phyloP scores from a whole-genome alignment of 108 stramenopile genomes.

The Discostella stelligeroides region DNA sequence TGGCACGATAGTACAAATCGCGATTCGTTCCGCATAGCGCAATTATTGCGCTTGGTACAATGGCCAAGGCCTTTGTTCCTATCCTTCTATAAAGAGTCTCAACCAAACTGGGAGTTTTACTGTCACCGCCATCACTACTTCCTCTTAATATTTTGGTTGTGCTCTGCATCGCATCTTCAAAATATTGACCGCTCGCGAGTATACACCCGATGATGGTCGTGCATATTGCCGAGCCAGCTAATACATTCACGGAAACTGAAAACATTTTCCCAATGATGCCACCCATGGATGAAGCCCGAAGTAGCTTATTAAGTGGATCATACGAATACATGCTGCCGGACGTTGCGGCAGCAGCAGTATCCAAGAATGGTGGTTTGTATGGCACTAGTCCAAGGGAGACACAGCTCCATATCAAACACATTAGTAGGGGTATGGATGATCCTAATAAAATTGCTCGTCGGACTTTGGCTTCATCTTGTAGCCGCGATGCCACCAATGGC shows the following conservation, averaged over 20 bases:
- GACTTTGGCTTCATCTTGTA: conserved; percentile 28
- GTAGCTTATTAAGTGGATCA: conserved; percentile 22
- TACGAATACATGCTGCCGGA: conserved; percentile 1
- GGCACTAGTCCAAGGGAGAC: conserved; percentile 35
- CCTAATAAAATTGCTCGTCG: conserved; percentile 27
- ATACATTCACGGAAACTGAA: conserved; percentile 23
- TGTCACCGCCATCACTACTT: not conserved
- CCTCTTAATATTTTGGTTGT: not conserved
- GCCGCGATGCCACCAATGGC: conserved; percentile 25
- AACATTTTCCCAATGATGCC: conserved; percentile 19
- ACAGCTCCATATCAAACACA: conserved; percentile 38
- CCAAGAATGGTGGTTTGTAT: conserved; percentile 12
- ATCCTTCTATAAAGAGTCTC: conserved; percentile 1
- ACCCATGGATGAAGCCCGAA: conserved; percentile 13
- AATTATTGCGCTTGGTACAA: conserved; percentile 25
- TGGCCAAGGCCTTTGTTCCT: conserved; percentile 15
- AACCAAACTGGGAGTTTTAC: too few relatives aligned
- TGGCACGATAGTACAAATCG: conserved; percentile 40
- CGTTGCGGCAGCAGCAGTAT: too few relatives aligned
- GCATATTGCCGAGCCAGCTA: conserved; percentile 43
- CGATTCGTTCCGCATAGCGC: conserved; percentile 19
- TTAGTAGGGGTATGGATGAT: conserved; percentile 25
- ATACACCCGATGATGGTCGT: conserved; percentile 37
- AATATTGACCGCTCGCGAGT: conserved; percentile 28
- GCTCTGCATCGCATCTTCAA: conserved; percentile 20